Conservation (phyloP, 148 eudicot genomes). For the Camellia granthamiana region DNA sequence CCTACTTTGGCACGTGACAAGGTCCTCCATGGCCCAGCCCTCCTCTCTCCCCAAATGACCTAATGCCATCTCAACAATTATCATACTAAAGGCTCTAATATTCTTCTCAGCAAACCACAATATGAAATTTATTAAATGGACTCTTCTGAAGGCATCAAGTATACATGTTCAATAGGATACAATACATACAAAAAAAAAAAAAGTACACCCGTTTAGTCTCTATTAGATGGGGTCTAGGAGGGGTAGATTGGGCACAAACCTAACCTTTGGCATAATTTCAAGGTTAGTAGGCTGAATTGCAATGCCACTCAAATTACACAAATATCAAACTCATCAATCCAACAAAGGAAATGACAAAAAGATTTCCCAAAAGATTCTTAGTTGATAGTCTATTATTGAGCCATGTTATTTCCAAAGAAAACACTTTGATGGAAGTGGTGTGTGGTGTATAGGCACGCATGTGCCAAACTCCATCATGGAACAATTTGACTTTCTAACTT, state of each 20-base stretch:
- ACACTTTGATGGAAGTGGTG: not conserved
- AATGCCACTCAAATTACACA: not conserved
- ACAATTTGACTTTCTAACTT: not conserved
- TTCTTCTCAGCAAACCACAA: no score
- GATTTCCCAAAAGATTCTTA: not conserved
- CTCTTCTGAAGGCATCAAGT: not conserved
- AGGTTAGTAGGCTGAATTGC: no score
- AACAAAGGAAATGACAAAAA: not conserved
- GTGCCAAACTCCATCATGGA: not conserved
- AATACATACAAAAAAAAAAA: not conserved
- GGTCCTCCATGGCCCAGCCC: no score
- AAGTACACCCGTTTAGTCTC: no score
- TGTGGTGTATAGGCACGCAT: not conserved
- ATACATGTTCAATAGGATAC: not conserved
- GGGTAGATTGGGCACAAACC: no score
- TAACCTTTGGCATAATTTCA: no score
- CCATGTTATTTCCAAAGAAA: not conserved
- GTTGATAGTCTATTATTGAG: not conserved
- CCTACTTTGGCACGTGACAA: no score
- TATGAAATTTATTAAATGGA: not conserved
- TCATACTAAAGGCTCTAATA: not conserved
- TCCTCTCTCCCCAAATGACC: not conserved
- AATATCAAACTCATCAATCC: not conserved
- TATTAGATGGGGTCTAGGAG: no score
- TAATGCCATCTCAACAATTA: not conserved